phyloP scores from a whole-genome alignment of 164 flowering plant species.

The Magnolia officinalis region DNA sequence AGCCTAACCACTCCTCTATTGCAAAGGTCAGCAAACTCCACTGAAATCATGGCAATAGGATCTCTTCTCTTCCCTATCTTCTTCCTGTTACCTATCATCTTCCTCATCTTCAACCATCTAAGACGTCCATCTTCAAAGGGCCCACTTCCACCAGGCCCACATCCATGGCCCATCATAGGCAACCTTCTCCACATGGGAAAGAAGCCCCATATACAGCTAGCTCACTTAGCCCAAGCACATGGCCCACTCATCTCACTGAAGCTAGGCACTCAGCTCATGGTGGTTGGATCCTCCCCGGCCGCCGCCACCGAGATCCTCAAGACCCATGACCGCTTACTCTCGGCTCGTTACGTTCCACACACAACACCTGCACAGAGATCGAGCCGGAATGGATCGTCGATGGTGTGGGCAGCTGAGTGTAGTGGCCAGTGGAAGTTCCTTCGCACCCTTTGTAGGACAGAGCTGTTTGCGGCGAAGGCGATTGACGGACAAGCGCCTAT shows the following conservation, averaged over 20 bases:
- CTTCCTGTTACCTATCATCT: neutral
- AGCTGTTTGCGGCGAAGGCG: slow-evolving; percentile 29
- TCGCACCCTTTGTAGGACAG: slow-evolving; percentile 28
- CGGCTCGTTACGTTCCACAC: slow-evolving; percentile 20
- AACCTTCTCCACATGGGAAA: slow-evolving; percentile 24
- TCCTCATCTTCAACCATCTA: slow-evolving; percentile 1
- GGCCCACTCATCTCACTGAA: slow-evolving; percentile 32
- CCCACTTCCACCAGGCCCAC: slow-evolving; percentile 33
- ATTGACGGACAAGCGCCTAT: slow-evolving; percentile 22
- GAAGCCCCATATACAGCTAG: slow-evolving; percentile 20
- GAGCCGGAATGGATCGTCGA: neutral
- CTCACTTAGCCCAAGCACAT: slow-evolving; percentile 17
- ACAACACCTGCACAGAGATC: neutral
- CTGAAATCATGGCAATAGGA: slow-evolving; percentile 6
- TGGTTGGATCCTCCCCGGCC: slow-evolving; percentile 30
- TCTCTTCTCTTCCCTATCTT: neutral
- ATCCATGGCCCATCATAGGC: slow-evolving; percentile 31
- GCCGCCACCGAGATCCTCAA: slow-evolving; percentile 34
- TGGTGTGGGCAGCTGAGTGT: slow-evolving; percentile 23
- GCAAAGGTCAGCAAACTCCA: no score
- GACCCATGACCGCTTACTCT: slow-evolving; percentile 31
- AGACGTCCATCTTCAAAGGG: neutral
- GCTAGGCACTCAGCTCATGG: slow-evolving; percentile 26
- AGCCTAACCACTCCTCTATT: neutral
- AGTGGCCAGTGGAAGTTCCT: slow-evolving; percentile 31